Evolutionary conservation across 345 rosid species (phyloP), one percentile per base, ranked within the genome.

Genomic region (Sisymbrium altissimum): DNA sequence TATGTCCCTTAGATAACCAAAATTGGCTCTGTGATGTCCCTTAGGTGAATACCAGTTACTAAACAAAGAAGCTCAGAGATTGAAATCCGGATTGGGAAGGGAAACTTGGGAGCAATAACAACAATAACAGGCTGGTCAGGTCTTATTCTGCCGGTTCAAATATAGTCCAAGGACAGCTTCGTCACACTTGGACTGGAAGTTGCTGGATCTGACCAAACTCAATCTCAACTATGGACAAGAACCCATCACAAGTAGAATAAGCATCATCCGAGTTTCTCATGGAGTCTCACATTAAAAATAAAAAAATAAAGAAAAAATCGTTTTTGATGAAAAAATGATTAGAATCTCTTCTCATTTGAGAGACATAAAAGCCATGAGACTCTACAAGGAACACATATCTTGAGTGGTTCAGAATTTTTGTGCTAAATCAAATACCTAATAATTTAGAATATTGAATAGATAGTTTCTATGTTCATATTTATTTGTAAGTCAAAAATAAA

Each of bases 41-140:
- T n/a, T 82, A 90, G 96, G 82, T 69, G 79, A 84, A 59, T 78
- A 85, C 55, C 86, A 76, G 80, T 55, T 81, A 63, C 80, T 88
- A 83, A 86, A 79, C 81, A 85, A 78, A 74, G 93, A 90, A 85
- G 86, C 79, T 18, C 87, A 82, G 75, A 83, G 82, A 58, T 76
- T 90, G 83, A 85, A 78, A 70, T 29, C 57, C 8, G 74, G 78
- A 72, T 33, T 81, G 48, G 81, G 80, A 21, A n/a, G n/a, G n/a
- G n/a, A 49, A 48, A 58, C 66, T 76, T 29, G 67, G 87, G 30
- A 77, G 48, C 72, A 70, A 57, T 40, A 77, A 78, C 73, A 82
- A 61, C 70, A 68, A 53, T 44, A 77, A 81, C 75, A 82, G 71
- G 60, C 21, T 64, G 72, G 78, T 69, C 52, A 53, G 83, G 52